Conservation (phyloP, 2,329 filamentous ascomycete genomes). For the Aspergillus carbonarius region DNA sequence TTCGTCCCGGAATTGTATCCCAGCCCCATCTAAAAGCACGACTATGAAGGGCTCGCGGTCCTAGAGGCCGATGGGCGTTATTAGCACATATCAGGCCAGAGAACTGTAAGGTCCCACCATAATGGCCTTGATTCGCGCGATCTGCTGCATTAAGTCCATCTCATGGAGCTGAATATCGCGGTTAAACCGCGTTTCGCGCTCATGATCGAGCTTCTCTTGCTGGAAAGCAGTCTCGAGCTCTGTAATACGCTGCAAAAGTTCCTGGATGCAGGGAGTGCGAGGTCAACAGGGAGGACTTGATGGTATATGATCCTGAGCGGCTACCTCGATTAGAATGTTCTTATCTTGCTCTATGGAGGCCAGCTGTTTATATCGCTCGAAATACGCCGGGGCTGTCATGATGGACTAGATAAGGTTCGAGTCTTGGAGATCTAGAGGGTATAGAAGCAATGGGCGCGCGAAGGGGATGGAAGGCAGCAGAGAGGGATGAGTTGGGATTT, state of each 20-base stretch:
- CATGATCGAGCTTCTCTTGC: constrained; percentile 47
- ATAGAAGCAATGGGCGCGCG: not conserved
- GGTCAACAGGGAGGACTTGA: constrained; percentile 17
- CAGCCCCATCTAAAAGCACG: constrained; percentile 57
- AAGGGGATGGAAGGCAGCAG: not conserved
- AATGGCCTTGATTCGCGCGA: constrained; percentile 44
- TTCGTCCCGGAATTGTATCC: constrained; percentile 55
- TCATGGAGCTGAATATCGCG: constrained; percentile 50
- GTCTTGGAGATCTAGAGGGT: not conserved
- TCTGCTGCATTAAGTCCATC: constrained; percentile 48
- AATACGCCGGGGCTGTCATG: constrained; percentile 36
- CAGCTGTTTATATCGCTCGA: constrained; percentile 47
- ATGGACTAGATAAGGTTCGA: constrained; percentile 17
- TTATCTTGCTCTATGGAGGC: constrained; percentile 47
- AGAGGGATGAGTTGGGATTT: not conserved
- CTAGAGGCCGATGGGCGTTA: constrained; percentile 27
- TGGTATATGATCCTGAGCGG: constrained; percentile 9
- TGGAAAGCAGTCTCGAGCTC: constrained; percentile 46
- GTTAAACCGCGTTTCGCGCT: constrained; percentile 49
- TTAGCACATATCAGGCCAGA: constrained; percentile 2
- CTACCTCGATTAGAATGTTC: constrained; percentile 50
- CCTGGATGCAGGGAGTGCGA: constrained; percentile 31
- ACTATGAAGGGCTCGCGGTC: constrained; percentile 56
- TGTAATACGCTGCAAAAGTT: constrained; percentile 46
- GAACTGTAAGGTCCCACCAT: constrained; percentile 37